Evolutionary conservation across 2,329 filamentous ascomycete genomes (phyloP).

Genomic region (Metarhizium guizhouense): DNA sequence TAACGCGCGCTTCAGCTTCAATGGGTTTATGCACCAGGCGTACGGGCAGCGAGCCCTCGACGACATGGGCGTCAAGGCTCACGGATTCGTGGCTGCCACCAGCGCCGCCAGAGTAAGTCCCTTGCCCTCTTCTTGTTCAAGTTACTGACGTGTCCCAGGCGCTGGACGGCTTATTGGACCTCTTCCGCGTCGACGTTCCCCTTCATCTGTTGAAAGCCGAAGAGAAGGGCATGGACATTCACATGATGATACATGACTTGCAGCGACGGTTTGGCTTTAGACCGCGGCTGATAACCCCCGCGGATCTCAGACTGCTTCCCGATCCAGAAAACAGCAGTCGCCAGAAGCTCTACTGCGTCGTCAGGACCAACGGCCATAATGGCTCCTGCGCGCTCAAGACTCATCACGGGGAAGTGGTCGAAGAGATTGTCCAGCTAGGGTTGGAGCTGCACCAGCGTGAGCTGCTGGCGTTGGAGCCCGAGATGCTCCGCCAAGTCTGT

Average conservation of each 20-base stretch:
- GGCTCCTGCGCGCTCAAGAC: neutral
- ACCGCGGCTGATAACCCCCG: slow-evolving; percentile 25
- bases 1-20: slow-evolving; percentile 32
- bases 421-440: slow-evolving; percentile 27
- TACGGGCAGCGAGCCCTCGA: slow-evolving; percentile 22
- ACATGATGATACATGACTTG: slow-evolving; percentile 25
- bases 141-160: slow-evolving; percentile 14
- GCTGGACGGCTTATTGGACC: slow-evolving; percentile 18
- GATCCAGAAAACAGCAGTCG: slow-evolving; percentile 14
- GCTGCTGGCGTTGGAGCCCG: slow-evolving; percentile 18
- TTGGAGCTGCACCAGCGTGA: slow-evolving; percentile 32
- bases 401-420: slow-evolving; percentile 15
- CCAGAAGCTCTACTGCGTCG: slow-evolving; percentile 21
- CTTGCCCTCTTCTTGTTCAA: neutral
- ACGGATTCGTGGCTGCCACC: slow-evolving; percentile 15
- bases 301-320: slow-evolving; percentile 23
- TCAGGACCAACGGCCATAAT: neutral
- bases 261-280: slow-evolving; percentile 18
- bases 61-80: slow-evolving; percentile 5
- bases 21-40: slow-evolving; percentile 22
- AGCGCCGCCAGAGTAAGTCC: slow-evolving; percentile 14
- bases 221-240: slow-evolving; percentile 29
- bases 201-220: slow-evolving; percentile 29
- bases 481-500: slow-evolving; percentile 26
- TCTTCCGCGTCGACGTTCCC: slow-evolving; percentile 20